phyloP scores from a whole-genome alignment of 75 land plant genomes.

The Cunninghamia lanceolata region DNA sequence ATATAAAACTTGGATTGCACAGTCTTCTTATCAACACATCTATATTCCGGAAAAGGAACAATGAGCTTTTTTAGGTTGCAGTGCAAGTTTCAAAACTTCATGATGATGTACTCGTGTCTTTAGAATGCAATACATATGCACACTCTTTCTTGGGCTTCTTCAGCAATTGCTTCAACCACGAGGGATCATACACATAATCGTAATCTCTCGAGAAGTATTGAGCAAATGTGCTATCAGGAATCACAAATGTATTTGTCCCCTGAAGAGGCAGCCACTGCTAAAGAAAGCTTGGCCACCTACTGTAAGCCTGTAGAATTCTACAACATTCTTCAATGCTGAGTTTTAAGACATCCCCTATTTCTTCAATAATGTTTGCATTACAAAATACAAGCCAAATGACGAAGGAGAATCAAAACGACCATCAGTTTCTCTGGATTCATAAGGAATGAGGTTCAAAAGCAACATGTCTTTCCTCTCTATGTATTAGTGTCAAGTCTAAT shows the following conservation, averaged over 20 bases:
- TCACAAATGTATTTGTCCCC: conserved; percentile 36
- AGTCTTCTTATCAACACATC: conserved; percentile 68
- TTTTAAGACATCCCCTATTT: conserved; percentile 63
- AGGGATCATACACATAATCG: conserved; percentile 26
- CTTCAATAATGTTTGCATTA: conserved; percentile 80
- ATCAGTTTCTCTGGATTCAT: conserved; percentile 29
- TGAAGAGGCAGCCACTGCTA: conserved; percentile 72
- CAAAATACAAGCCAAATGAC: conserved; percentile 77
- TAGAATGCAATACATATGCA: no score
- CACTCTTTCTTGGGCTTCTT: no score
- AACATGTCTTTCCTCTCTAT: no score
- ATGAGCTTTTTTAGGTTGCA: no score
- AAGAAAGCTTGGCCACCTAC: conserved; percentile 74
- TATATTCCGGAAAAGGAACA: conserved; percentile 61
- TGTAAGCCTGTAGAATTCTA: conserved; percentile 95
- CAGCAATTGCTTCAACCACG: no score
- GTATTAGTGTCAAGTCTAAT: conserved; percentile 40
- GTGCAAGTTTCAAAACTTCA: no score
- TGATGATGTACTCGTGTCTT: no score
- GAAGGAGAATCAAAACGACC: conserved; percentile 56
- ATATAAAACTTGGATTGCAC: conserved; percentile 45
- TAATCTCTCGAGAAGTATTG: conserved; percentile 36
- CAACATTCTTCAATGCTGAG: conserved; percentile 76
- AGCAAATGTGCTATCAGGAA: conserved; percentile 58
- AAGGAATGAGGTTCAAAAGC: conserved; percentile 19